Conservation (phyloP, 768 basidiomycete genomes). For the Tulasnella calospora region DNA sequence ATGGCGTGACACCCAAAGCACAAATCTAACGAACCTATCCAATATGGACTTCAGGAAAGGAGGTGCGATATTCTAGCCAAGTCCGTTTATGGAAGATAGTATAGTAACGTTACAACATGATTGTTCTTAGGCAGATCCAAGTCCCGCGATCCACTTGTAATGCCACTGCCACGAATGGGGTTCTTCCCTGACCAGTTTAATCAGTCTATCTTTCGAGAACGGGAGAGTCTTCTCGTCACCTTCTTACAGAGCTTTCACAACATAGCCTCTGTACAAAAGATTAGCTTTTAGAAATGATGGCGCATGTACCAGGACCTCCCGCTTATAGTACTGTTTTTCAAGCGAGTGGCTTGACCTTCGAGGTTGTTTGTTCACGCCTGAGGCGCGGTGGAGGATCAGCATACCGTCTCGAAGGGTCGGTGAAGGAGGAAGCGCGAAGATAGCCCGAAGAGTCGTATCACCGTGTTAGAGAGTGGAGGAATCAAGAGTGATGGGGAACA, state of each 20-base stretch:
- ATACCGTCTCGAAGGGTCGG: neutral
- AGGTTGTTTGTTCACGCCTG: neutral
- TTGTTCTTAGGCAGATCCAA: neutral
- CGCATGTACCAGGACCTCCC: neutral
- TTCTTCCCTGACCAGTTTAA: neutral
- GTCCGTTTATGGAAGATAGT: neutral
- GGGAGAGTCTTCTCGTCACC: neutral
- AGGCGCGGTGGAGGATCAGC: neutral
- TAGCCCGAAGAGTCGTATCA: neutral
- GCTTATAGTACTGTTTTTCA: slow-evolving; percentile 10
- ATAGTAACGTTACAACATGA: neutral
- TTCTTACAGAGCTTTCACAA: neutral
- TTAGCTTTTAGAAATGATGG: neutral
- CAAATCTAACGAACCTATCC: neutral
- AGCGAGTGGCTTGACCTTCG: neutral
- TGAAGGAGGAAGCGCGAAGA: neutral
- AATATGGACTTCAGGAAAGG: neutral
- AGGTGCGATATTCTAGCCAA: neutral
- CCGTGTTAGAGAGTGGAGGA: neutral
- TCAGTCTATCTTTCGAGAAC: neutral
- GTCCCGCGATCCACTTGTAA: neutral
- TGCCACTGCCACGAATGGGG: neutral
- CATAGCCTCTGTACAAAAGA: slow-evolving; percentile 4
- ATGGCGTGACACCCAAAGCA: too few relatives aligned
- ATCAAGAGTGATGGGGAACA: neutral